Conservation (phyloP, 768 basidiomycete species). For the Termitomyces sp. region DNA sequence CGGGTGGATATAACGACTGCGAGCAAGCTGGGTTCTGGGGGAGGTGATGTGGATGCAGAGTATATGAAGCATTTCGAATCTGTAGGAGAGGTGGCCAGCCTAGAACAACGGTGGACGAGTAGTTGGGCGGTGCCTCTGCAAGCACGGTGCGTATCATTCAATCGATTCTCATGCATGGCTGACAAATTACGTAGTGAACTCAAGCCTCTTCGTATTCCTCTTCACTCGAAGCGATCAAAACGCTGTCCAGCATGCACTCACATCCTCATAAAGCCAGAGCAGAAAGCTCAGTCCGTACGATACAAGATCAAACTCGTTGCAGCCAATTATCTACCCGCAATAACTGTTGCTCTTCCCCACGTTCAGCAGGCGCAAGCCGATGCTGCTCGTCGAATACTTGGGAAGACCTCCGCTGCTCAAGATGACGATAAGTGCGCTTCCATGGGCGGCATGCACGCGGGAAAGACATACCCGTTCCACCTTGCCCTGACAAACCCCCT, state of each 20-base stretch:
- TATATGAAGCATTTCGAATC: constrained; percentile 62
- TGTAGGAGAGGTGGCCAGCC: constrained; percentile 56
- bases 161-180: not conserved
- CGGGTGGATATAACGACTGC: constrained; percentile 62
- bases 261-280: constrained; percentile 97
- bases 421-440: constrained; percentile 37
- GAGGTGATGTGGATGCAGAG: constrained; percentile 69
- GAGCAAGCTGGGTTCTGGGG: constrained; percentile 50
- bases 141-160: constrained; percentile 46
- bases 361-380: constrained; percentile 41
- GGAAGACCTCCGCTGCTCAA: constrained; percentile 33
- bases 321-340: constrained; percentile 88
- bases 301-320: constrained; percentile 99
- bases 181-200: constrained; percentile 55
- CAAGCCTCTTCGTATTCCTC: constrained; percentile 84
- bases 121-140: constrained; percentile 74
- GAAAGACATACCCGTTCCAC: constrained; percentile 84
- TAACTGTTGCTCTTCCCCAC: constrained; percentile 69
- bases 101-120: constrained; percentile 79
- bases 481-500: constrained; percentile 92
- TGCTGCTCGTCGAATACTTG: constrained; percentile 36
- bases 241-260: constrained; percentile 93
- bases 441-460: constrained; percentile 55
- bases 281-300: constrained; percentile 90
- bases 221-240: constrained; percentile 93